Conservation (phyloP, 352 stramenopile genomes). For the Globisporangium echinulatum region DNA sequence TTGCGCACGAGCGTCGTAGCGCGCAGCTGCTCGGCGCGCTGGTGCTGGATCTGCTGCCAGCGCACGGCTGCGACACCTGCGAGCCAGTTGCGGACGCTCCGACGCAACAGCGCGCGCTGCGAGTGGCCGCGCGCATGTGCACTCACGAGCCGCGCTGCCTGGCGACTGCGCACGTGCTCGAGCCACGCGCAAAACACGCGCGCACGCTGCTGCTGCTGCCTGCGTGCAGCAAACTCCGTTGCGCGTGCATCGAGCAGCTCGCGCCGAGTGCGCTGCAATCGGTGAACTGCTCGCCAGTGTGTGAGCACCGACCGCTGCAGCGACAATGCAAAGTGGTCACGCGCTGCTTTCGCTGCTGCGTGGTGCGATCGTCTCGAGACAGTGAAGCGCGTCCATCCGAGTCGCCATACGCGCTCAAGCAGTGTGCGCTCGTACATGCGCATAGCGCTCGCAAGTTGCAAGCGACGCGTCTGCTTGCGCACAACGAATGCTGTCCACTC, state of each 20-base stretch:
- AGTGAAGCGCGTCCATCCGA: constrained; percentile 2
- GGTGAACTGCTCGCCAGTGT: neutral
- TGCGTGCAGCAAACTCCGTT: neutral
- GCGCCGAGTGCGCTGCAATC: neutral
- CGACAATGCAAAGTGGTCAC: neutral
- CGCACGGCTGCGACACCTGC: neutral
- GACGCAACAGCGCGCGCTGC: neutral
- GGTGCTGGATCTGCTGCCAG: constrained; percentile 1
- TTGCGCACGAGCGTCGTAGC: neutral
- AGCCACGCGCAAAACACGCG: constrained; percentile 6
- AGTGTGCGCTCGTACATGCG: neutral
- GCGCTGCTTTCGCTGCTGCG: neutral
- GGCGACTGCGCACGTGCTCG: constrained; percentile 3
- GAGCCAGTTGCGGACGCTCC: neutral
- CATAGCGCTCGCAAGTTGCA: neutral
- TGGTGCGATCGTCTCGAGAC: neutral
- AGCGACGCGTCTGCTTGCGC: neutral
- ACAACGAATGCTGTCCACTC: constrained; percentile 1
- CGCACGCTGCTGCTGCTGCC: neutral
- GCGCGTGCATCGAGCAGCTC: neutral
- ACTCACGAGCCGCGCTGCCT: constrained; percentile 8
- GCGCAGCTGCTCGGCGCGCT: neutral
- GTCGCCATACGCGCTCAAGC: constrained; percentile 5
- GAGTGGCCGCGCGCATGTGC: constrained; percentile 4
- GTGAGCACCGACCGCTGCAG: constrained; percentile 1